Conservation (phyloP, 306 rosid species). For the Luffa aegyptiaca region DNA sequence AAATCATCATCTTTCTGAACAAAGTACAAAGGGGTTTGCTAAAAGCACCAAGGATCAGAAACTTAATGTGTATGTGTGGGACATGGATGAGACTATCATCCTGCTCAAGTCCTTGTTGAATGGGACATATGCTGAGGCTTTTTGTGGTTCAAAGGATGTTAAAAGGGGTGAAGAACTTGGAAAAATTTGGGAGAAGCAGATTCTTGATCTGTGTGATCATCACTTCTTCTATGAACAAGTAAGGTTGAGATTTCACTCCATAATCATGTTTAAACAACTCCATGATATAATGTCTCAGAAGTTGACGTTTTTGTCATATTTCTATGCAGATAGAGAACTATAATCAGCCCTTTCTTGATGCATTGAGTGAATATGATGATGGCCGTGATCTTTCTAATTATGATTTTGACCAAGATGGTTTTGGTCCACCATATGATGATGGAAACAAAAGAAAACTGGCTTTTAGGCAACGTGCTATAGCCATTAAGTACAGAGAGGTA, state of each 20-base stretch:
- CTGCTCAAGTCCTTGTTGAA: conserved; percentile 78
- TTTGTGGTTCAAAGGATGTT: conserved; percentile 53
- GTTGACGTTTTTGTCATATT: neutral
- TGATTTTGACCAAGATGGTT: conserved; percentile 63
- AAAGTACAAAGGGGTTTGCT: conserved; percentile 21
- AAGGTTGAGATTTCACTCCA: conserved; percentile 19
- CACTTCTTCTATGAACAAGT: conserved; percentile 82
- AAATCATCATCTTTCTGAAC: conserved; percentile 4
- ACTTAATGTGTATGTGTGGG: conserved; percentile 68
- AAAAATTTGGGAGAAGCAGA: conserved; percentile 75
- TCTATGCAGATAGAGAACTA: conserved; percentile 70
- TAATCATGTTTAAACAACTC: neutral
- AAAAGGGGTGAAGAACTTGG: conserved; percentile 71
- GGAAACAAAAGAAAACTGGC: conserved; percentile 66
- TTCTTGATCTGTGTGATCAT: conserved; percentile 66
- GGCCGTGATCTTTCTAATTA: conserved; percentile 68
- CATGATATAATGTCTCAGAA: neutral
- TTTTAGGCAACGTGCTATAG: conserved; percentile 69
- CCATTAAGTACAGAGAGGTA: conserved; percentile 62
- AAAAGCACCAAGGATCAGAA: conserved; percentile 20
- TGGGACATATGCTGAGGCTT: conserved; percentile 58
- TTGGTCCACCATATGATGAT: conserved; percentile 48
- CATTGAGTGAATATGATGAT: conserved; percentile 54
- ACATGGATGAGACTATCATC: conserved; percentile 95
- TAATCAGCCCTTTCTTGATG: conserved; percentile 63